These are phyloP conservation scores for Elasticomyces elasticus DNA, from an alignment of 495 filamentous ascomycete genomes.

Conservation along the genomic window DNA sequence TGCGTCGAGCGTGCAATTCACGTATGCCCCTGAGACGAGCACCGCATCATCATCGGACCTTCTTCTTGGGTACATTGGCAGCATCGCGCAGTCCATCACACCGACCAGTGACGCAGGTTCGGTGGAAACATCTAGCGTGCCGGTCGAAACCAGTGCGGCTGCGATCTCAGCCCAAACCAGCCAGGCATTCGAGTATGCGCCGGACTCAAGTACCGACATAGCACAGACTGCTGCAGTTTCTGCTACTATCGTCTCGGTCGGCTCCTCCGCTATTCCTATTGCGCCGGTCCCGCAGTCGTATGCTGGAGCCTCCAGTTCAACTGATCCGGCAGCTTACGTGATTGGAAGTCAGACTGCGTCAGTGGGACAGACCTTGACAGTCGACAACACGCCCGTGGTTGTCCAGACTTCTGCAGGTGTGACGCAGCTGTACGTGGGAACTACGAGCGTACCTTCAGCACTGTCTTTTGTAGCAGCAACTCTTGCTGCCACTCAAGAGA, in stretches of 20 bases:
- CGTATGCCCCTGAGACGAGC: conserved; percentile 2
- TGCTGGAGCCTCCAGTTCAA: neutral
- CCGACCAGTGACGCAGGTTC: neutral
- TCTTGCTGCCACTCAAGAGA: neutral
- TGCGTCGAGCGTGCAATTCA: neutral
- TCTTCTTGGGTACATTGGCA: neutral
- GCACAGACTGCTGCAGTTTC: neutral
- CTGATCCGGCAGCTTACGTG: neutral
- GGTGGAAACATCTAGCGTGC: neutral
- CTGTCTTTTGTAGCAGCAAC: neutral
- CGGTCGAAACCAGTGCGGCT: neutral
- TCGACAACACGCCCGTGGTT: conserved; percentile 7
- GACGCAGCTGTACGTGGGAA: neutral
- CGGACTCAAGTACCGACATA: neutral
- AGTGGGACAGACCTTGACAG: conserved; percentile 5
- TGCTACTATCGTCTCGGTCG: neutral
- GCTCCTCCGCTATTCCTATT: neutral
- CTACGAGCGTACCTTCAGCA: neutral
- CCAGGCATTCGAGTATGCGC: neutral
- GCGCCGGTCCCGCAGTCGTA: neutral
- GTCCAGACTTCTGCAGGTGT: conserved; percentile 4
- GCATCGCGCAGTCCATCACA: neutral
- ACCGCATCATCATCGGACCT: neutral
- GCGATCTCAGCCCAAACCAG: neutral
- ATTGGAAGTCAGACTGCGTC: conserved; percentile 7